Conservation (phyloP, 768 basidiomycete genomes). For the Boletellus emodensis region DNA sequence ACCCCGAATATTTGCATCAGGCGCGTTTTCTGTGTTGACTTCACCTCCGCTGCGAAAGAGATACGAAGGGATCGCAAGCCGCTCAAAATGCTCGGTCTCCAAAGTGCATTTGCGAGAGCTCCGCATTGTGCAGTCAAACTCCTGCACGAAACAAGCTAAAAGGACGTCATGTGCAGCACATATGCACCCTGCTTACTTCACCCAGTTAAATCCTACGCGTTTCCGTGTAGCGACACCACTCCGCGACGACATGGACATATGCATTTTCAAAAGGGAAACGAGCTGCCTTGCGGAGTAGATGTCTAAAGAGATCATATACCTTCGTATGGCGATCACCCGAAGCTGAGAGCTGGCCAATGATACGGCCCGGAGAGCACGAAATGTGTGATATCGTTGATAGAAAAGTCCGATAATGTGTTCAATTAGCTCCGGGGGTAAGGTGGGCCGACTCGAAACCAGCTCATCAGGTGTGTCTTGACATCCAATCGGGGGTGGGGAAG, state of each 20-base stretch:
- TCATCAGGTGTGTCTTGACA: not conserved
- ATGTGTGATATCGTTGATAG: conserved; percentile 19
- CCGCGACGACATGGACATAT: conserved; percentile 26
- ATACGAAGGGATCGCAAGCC: conserved; percentile 39
- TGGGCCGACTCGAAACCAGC: conserved; percentile 3
- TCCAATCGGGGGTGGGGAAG: conserved; percentile 20
- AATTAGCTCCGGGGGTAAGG: conserved; percentile 31
- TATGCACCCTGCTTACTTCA: conserved; percentile 39
- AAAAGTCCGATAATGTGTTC: conserved; percentile 29
- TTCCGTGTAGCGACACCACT: conserved; percentile 8
- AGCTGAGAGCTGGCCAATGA: conserved; percentile 40
- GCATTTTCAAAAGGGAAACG: conserved; percentile 32
- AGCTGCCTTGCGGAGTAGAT: conserved; percentile 20
- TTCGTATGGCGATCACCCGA: conserved; percentile 41
- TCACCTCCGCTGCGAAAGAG: conserved; percentile 41
- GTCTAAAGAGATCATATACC: conserved; percentile 23
- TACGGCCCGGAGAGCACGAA: conserved; percentile 36
- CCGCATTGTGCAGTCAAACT: conserved; percentile 16
- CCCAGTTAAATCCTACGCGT: conserved; percentile 39
- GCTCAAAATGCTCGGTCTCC: conserved; percentile 29
- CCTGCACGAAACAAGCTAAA: conserved; percentile 13
- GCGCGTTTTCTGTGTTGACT: conserved; percentile 41
- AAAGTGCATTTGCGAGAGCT: conserved; percentile 20
- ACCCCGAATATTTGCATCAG: conserved; percentile 32
- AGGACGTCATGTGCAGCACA: conserved; percentile 4